Evolutionary conservation across 257 asterid genomes (phyloP).

Genomic region (Buddleja alternifolia): DNA sequence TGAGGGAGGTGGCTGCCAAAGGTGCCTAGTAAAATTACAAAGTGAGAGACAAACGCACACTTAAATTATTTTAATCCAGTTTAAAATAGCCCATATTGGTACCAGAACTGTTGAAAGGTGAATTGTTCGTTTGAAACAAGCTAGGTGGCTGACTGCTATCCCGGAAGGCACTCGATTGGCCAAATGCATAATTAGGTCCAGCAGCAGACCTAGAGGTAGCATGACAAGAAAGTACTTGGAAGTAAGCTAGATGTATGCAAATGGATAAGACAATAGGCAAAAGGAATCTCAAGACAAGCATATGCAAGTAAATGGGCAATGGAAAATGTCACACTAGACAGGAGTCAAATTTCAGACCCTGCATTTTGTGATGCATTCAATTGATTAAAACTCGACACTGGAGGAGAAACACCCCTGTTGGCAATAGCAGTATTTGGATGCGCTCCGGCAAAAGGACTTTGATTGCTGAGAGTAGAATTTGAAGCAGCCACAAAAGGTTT

Average conservation of each 20-base stretch:
- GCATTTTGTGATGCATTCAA: conserved; percentile 55
- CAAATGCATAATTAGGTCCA: conserved; percentile 60
- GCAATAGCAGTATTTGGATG: conserved; percentile 32
- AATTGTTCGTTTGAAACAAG: conserved; percentile 41
- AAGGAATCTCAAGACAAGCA: not conserved
- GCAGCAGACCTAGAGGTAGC: conserved; percentile 57
- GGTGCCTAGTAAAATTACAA: conserved; percentile 43
- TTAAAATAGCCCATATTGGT: conserved; percentile 24
- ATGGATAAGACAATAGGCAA: not conserved
- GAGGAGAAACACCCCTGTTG: conserved; percentile 50
- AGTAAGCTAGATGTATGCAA: conserved; percentile 20
- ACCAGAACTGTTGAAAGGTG: conserved; percentile 57
- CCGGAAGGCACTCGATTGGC: conserved; percentile 57
- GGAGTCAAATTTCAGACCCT: conserved; percentile 50
- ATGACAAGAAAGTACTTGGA: conserved; percentile 20
- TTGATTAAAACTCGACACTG: conserved; percentile 72
- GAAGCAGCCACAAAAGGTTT: conserved; percentile 48
- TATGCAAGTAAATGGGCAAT: conserved; percentile 21
- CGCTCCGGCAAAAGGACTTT: conserved; percentile 47
- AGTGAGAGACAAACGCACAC: conserved; percentile 13
- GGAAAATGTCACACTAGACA: conserved; percentile 21
- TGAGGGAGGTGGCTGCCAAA: conserved; percentile 44
- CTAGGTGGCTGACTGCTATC: conserved; percentile 51
- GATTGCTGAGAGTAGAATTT: conserved; percentile 49
- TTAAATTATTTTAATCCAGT: conserved; percentile 11